phyloP scores from a whole-genome alignment of 23 red algal genomes.

The Gracilaria domingensis region DNA sequence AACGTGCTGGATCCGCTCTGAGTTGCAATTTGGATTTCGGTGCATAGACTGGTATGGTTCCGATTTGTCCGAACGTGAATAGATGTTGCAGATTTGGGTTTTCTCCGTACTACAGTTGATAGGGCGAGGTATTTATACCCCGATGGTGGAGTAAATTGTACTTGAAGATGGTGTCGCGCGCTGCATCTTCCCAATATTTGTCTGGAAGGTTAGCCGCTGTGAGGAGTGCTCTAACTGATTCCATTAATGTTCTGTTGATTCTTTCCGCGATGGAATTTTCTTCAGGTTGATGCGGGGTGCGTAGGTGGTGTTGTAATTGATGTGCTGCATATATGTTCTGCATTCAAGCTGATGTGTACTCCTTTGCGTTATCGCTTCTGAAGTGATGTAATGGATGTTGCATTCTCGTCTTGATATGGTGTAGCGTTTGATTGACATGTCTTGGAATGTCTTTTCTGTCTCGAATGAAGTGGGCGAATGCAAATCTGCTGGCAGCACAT shows the following conservation, averaged over 20 bases:
- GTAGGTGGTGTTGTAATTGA: neutral
- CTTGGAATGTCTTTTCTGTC: constrained; percentile 22
- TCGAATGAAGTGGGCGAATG: constrained; percentile 21
- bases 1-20: neutral
- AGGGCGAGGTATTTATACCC: neutral
- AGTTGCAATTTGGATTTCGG: neutral
- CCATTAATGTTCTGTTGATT: neutral
- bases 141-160: constrained; percentile 10
- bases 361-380: constrained; percentile 17
- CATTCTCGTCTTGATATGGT: neutral
- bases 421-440: neutral
- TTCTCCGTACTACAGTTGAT: neutral
- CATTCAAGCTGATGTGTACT: constrained; percentile 3
- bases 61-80: constrained; percentile 16
- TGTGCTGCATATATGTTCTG: neutral
- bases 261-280: constrained; percentile 25
- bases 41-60: constrained; percentile 19
- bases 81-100: neutral
- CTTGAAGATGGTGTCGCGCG: neutral
- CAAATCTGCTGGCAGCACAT: neutral
- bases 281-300: constrained; percentile 18
- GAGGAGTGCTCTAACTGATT: neutral
- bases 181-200: too few relatives aligned
- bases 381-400: neutral
- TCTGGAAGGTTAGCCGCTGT: neutral